Percentiles rank a stretch among this genome's conserved stretches.
phyloP scores from a whole-genome alignment of 1,139 yeast species.

The Yamadazyma siamensis region DNA sequence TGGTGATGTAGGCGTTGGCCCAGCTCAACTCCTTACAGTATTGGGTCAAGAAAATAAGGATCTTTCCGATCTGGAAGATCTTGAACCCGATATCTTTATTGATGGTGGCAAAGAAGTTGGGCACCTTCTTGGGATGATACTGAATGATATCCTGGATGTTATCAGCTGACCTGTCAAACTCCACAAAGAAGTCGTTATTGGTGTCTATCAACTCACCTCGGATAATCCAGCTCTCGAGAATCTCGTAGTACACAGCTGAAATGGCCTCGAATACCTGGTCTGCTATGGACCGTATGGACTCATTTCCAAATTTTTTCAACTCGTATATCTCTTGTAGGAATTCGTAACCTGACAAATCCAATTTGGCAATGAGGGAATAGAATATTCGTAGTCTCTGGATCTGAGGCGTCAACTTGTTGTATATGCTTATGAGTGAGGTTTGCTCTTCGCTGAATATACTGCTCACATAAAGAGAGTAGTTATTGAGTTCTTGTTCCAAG shows the following conservation, averaged over 20 bases:
- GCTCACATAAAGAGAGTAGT: conserved; percentile 57
- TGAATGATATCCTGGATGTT: conserved; percentile 36
- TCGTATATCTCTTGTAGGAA: conserved; percentile 53
- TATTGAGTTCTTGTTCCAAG: conserved; percentile 48
- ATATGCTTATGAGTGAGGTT: conserved; percentile 36
- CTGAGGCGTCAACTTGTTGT: conserved; percentile 41
- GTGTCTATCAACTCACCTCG: conserved; percentile 59
- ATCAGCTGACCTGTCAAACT: conserved; percentile 25
- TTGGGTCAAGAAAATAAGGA: conserved; percentile 62
- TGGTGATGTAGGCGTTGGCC: conserved; percentile 37
- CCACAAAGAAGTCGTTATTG: conserved; percentile 70
- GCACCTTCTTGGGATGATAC: conserved; percentile 44
- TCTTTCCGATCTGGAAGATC: conserved; percentile 75
- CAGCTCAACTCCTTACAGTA: conserved; percentile 51
- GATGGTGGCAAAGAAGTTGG: conserved; percentile 49
- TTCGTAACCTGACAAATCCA: conserved; percentile 49
- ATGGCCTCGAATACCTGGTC: conserved; percentile 44
- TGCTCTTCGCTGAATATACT: conserved; percentile 41
- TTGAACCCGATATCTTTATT: conserved; percentile 43
- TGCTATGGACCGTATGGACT: conserved; percentile 42
- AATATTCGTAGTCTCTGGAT: conserved; percentile 57
- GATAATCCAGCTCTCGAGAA: conserved; percentile 64
- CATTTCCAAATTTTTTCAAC: conserved; percentile 64
- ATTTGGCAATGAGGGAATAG: conserved; percentile 35
- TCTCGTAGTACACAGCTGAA: conserved; percentile 59